Evolutionary conservation across 495 filamentous ascomycete species (phyloP).

Genomic region (Chaetomium fimeti): DNA sequence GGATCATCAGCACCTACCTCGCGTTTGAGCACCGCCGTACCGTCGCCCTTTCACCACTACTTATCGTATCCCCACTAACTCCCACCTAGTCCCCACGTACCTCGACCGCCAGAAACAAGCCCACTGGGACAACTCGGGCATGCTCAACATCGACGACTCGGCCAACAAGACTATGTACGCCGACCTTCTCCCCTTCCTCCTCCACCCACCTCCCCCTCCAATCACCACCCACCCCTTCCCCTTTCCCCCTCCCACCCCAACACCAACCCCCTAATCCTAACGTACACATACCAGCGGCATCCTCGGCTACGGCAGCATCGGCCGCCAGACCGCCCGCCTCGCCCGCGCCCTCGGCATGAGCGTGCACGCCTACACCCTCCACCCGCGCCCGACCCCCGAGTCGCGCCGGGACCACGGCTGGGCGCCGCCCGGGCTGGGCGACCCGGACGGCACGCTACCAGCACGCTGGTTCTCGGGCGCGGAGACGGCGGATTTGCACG

Average conservation of each 20-base stretch:
- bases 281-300: constrained; percentile 73
- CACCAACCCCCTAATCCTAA: background rate
- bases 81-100: constrained; percentile 49
- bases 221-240: background rate
- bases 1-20: constrained; percentile 58
- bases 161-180: constrained; percentile 49
- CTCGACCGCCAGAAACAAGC: constrained; percentile 52
- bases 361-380: constrained; percentile 78
- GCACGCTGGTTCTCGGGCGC: constrained; percentile 71
- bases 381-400: constrained; percentile 56
- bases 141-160: constrained; percentile 42
- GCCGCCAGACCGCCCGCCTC: constrained; percentile 71
- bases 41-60: constrained; percentile 11
- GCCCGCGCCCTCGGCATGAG: constrained; percentile 73
- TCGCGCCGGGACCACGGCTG: constrained; percentile 63
- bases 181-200: background rate
- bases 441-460: constrained; percentile 70
- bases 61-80: background rate
- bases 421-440: constrained; percentile 73
- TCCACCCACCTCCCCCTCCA: background rate
- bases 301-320: constrained; percentile 83
- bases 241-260: background rate
- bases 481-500: constrained; percentile 56
- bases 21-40: constrained; percentile 48
- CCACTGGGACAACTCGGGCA: constrained; percentile 46